Percentiles rank a stretch among this genome's conserved stretches.
phyloP scores from a whole-genome alignment of 164 flowering plant genomes.

The Berberis vulgaris region DNA sequence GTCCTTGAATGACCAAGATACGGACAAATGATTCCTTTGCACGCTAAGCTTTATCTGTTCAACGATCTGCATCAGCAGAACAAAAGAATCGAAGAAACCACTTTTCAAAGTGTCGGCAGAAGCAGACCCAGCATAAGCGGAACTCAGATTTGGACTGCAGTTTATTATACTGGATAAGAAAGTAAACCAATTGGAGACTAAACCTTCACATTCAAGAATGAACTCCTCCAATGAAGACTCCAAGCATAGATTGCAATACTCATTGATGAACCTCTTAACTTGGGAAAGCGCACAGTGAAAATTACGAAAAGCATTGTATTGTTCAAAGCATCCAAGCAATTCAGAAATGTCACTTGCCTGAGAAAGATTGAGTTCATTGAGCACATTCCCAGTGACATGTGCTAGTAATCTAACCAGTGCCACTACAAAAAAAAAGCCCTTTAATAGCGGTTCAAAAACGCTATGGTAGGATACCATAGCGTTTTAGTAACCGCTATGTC shows the following conservation, averaged over 20 bases:
- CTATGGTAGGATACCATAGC: too few relatives aligned
- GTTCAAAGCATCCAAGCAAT: conserved; percentile 94
- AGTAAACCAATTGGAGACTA: conserved; percentile 49
- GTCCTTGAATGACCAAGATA: conserved; percentile 49
- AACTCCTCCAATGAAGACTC: conserved; percentile 28
- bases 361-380: conserved; percentile 80
- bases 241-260: conserved; percentile 42
- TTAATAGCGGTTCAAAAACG: too few relatives aligned
- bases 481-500: too few relatives aligned
- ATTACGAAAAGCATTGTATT: conserved; percentile 61
- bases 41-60: conserved; percentile 30
- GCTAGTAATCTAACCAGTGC: conserved; percentile 70
- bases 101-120: conserved; percentile 25
- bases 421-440: too few relatives aligned
- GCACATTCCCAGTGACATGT: conserved; percentile 76
- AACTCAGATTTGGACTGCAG: conserved; percentile 15
- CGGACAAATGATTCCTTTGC: conserved; percentile 19
- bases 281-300: conserved; percentile 40
- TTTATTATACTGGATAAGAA: conserved; percentile 33
- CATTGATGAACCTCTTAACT: conserved; percentile 50
- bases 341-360: conserved; percentile 91
- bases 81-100: conserved; percentile 22
- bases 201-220: conserved; percentile 19
- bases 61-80: conserved; percentile 44
- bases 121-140: neutral